Conservation (phyloP, 2,329 filamentous ascomycete species). For the Beauveria scarabaeidicola region DNA sequence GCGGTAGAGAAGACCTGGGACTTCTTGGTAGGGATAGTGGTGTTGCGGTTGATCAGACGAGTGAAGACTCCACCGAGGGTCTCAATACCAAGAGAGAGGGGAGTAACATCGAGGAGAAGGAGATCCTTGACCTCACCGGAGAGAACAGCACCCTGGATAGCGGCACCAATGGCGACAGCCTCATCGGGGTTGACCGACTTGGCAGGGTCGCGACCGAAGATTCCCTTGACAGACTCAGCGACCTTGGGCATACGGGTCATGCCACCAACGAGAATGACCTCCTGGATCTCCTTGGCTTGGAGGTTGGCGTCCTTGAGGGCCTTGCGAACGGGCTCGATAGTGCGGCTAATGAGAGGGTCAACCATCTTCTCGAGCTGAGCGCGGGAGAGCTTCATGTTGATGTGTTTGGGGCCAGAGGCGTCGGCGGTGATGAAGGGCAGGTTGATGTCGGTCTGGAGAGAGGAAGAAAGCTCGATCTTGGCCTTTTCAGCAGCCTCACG, state of each 20-base stretch:
- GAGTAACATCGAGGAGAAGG: conserved; percentile 89
- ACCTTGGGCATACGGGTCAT: conserved; percentile 99
- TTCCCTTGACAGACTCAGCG: conserved; percentile 86
- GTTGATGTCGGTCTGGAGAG: conserved; percentile 94
- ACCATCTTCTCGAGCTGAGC: conserved; percentile 90
- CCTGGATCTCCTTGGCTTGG: conserved; percentile 87
- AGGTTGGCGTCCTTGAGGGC: conserved; percentile 92
- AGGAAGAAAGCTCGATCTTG: conserved; percentile 96
- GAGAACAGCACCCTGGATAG: conserved; percentile 93
- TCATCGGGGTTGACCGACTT: conserved; percentile 99
- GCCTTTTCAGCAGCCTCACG: conserved; percentile 98
- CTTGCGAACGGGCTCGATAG: conserved; percentile 89
- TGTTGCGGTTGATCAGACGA: conserved; percentile 97
- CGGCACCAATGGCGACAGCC: conserved; percentile 94
- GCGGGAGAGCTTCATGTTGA: conserved; percentile 89
- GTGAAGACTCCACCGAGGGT: conserved; percentile 97
- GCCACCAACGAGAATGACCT: conserved; percentile 95
- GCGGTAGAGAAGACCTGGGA: conserved; percentile 97
- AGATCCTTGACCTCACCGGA: conserved; percentile 96
- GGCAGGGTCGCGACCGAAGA: conserved; percentile 92
- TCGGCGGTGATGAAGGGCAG: conserved; percentile 98
- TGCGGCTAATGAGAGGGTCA: conserved; percentile 77
- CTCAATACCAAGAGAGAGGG: conserved; percentile 95
- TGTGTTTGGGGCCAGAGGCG: conserved; percentile 92
- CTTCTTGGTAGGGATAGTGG: conserved; percentile 98